These are phyloP conservation scores for Tricharina praecox DNA, from an alignment of 495 filamentous ascomycete genomes.

Conservation along the genomic window DNA sequence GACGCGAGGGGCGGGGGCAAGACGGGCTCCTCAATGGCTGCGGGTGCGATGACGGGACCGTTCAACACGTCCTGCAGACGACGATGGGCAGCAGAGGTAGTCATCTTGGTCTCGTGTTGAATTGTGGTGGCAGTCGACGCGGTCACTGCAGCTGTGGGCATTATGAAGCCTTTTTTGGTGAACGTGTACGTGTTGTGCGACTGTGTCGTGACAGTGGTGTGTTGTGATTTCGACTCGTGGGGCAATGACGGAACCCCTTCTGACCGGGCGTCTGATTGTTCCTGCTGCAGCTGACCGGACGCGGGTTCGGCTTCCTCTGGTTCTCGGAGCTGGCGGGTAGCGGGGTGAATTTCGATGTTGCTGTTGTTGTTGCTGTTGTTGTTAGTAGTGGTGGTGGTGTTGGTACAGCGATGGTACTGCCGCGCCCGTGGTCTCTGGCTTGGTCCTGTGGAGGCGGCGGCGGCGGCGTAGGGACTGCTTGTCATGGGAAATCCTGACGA, in stretches of 20 bases:
- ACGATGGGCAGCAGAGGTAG: constrained; percentile 21
- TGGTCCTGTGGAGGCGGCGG: not conserved
- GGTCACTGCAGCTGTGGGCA: not conserved
- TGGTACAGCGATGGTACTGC: constrained; percentile 2
- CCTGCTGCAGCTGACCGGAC: not conserved
- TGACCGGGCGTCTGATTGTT: not conserved
- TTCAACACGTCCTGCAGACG: constrained; percentile 21
- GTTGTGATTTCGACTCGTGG: not conserved
- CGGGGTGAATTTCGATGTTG: no score
- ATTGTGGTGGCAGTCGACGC: not conserved
- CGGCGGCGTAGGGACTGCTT: not conserved
- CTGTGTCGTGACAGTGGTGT: not conserved
- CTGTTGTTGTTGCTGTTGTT: no score
- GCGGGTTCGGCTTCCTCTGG: not conserved
- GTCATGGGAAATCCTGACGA: not conserved
- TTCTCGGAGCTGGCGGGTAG: not conserved
- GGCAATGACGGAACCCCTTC: not conserved
- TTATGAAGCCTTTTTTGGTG: not conserved
- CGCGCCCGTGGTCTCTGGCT: not conserved
- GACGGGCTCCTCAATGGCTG: not conserved
- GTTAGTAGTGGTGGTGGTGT: not conserved
- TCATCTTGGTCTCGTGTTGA: constrained; percentile 15
- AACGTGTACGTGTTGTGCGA: not conserved
- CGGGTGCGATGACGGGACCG: not conserved
- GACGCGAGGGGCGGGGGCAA: not conserved